phyloP scores from a whole-genome alignment of 2,329 filamentous ascomycete genomes.

The Talaromyces amestolkiae region DNA sequence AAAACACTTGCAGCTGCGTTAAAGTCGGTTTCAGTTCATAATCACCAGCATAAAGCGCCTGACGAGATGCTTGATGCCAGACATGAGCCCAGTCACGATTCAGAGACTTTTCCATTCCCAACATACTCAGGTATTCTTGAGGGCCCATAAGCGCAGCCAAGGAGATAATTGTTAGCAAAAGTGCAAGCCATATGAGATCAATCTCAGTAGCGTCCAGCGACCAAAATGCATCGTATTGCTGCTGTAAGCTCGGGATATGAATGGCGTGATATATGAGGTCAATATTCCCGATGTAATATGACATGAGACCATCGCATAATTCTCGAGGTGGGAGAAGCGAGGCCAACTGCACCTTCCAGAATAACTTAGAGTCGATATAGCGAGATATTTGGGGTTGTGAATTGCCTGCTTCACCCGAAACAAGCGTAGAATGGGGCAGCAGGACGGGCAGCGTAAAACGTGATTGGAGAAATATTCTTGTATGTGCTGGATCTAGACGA shows the following conservation, averaged over 20 bases:
- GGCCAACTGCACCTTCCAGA: slow-evolving; percentile 26
- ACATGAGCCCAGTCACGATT: slow-evolving; percentile 26
- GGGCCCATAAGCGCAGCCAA: slow-evolving; percentile 30
- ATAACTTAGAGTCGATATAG: slow-evolving; percentile 19
- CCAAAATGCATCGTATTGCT: slow-evolving; percentile 31
- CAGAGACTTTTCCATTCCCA: slow-evolving; percentile 21
- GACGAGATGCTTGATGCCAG: slow-evolving; percentile 31
- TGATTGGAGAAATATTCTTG: slow-evolving; percentile 9
- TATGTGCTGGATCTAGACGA: slow-evolving; percentile 6
- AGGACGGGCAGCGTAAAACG: slow-evolving; percentile 12
- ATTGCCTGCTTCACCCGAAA: slow-evolving; percentile 5
- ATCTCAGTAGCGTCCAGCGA: slow-evolving; percentile 24
- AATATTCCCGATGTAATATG: slow-evolving; percentile 32
- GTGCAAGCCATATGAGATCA: slow-evolving; percentile 33
- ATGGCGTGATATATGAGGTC: slow-evolving; percentile 33
- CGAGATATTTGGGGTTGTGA: slow-evolving; percentile 3
- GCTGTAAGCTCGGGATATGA: slow-evolving; percentile 26
- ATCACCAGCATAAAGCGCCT: slow-evolving; percentile 29
- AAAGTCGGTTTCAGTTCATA: slow-evolving; percentile 30
- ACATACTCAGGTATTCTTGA: slow-evolving; percentile 24
- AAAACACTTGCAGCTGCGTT: slow-evolving; percentile 30
- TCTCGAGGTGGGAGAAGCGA: slow-evolving; percentile 22
- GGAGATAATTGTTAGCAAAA: slow-evolving; percentile 32
- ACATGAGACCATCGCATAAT: slow-evolving; percentile 29
- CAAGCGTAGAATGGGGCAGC: slow-evolving; percentile 8